A percentile compares a stretch with the other conserved stretches of the same genome.
These are phyloP conservation scores for Candida tropicalis DNA, from an alignment of 1,139 yeast species.

Conservation along the genomic window DNA sequence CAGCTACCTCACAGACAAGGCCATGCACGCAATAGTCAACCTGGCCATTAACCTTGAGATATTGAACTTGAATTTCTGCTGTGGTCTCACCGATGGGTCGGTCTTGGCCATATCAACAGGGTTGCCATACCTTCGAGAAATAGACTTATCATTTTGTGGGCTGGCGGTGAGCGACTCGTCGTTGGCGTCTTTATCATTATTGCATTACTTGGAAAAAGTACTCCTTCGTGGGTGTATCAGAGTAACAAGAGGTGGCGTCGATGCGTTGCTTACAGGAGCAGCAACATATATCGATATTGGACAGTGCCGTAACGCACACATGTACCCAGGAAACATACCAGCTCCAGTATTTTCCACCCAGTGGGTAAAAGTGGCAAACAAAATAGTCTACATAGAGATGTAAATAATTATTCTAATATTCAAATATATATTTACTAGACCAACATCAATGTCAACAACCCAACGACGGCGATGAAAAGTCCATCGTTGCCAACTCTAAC, in stretches of 20 bases:
- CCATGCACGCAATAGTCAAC: conserved; percentile 63
- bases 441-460: conserved; percentile 15
- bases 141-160: conserved; percentile 75
- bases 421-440: too few relatives aligned
- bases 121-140: conserved; percentile 53
- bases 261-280: conserved; percentile 60
- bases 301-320: conserved; percentile 66
- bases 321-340: conserved; percentile 57
- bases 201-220: conserved; percentile 49
- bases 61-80: conserved; percentile 70
- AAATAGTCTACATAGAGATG: conserved; percentile 1
- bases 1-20: conserved; percentile 67
- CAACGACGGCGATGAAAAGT: conserved; percentile 10
- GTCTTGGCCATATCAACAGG: conserved; percentile 67
- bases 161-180: conserved; percentile 78
- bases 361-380: conserved; percentile 3
- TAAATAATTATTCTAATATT: too few relatives aligned
- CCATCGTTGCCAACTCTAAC: conserved; percentile 5
- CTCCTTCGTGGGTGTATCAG: conserved; percentile 69
- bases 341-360: conserved; percentile 34
- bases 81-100: conserved; percentile 70
- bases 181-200: conserved; percentile 59
- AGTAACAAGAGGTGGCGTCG: conserved; percentile 76
- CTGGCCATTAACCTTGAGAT: conserved; percentile 59
- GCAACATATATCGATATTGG: conserved; percentile 60